phyloP scores from a whole-genome alignment of 108 stramenopile genomes.

The Aureococcus anophagefferens region DNA sequence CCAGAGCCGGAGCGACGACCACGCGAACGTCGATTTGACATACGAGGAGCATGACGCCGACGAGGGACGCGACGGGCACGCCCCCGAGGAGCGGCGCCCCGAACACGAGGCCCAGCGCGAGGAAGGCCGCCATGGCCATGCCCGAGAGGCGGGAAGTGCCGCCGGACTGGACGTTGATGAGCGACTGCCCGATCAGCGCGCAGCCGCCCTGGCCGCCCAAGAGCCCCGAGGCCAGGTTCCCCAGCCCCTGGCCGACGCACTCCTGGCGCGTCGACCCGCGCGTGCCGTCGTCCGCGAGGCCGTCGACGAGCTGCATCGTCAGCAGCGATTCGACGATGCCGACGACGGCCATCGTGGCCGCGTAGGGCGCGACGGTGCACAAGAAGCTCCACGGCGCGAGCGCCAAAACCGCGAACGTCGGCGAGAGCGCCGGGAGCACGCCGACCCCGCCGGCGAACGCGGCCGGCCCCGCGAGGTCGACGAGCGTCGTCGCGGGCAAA shows the following conservation, averaged over 20 bases:
- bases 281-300: slow-evolving; percentile 61
- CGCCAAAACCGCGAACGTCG: slow-evolving; percentile 29
- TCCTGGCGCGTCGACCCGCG: slow-evolving; percentile 55
- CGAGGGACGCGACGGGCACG: slow-evolving; percentile 55
- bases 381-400: slow-evolving; percentile 39
- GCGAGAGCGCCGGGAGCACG: slow-evolving; percentile 53
- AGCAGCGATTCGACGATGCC: slow-evolving; percentile 51
- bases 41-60: slow-evolving; percentile 65
- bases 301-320: slow-evolving; percentile 66
- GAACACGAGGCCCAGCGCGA: slow-evolving; percentile 56
- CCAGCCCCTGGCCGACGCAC: slow-evolving; percentile 58
- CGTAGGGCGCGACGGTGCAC: slow-evolving; percentile 49
- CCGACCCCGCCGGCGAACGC: slow-evolving; percentile 60
- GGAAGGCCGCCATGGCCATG: slow-evolving; percentile 58
- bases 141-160: slow-evolving; percentile 39
- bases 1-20: slow-evolving; percentile 54
- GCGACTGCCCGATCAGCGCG: slow-evolving; percentile 64
- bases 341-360: slow-evolving; percentile 63
- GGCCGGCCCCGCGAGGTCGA: slow-evolving; percentile 10
- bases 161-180: slow-evolving; percentile 67
- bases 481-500: slow-evolving; percentile 52
- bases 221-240: slow-evolving; percentile 54
- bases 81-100: slow-evolving; percentile 41
- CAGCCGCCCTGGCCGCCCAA: slow-evolving; percentile 71
- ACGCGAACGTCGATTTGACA: slow-evolving; percentile 65